A percentile compares a stretch with the other conserved stretches of the same genome.
Evolutionary conservation across 108 stramenopile genomes (phyloP).

Genomic region (Nannochloropsis gaditana): DNA sequence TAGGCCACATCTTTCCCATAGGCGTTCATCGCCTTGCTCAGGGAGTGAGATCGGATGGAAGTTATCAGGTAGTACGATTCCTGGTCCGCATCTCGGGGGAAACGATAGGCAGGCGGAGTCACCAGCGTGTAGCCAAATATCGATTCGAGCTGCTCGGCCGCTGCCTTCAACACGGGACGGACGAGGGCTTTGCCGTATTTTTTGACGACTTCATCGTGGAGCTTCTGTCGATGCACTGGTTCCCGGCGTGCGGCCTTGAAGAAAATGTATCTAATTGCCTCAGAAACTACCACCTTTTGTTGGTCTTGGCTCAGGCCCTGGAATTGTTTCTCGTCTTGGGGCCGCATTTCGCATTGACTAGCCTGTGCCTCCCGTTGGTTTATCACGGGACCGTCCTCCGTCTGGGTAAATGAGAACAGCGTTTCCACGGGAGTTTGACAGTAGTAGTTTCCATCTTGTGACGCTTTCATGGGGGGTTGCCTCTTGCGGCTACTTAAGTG

Average conservation of each 20-base stretch:
- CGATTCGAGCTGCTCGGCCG: constrained; percentile 1
- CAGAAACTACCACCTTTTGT: not conserved
- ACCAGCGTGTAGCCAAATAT: not conserved
- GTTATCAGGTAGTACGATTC: not conserved
- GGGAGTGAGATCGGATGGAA: not conserved
- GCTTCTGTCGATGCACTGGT: not conserved
- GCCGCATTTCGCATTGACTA: not conserved
- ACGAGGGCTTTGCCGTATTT: constrained; percentile 17
- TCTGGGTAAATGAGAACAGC: not conserved
- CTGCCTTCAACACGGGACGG: constrained; percentile 2
- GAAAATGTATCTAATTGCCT: not conserved
- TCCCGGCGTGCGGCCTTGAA: constrained; percentile 12
- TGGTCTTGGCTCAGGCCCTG: not conserved
- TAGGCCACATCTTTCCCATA: not conserved
- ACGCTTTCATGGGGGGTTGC: not conserved
- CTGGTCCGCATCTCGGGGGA: not conserved
- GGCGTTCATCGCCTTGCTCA: not conserved
- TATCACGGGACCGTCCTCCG: not conserved
- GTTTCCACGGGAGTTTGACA: not conserved
- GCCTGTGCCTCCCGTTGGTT: not conserved
- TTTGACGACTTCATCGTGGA: not conserved
- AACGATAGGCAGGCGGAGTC: not conserved
- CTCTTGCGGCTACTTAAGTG: not conserved
- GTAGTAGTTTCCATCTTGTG: not conserved
- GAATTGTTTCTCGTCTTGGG: not conserved